phyloP scores from a whole-genome alignment of 192 early-diverging fungal species.

The Cetraspora pellucida region DNA sequence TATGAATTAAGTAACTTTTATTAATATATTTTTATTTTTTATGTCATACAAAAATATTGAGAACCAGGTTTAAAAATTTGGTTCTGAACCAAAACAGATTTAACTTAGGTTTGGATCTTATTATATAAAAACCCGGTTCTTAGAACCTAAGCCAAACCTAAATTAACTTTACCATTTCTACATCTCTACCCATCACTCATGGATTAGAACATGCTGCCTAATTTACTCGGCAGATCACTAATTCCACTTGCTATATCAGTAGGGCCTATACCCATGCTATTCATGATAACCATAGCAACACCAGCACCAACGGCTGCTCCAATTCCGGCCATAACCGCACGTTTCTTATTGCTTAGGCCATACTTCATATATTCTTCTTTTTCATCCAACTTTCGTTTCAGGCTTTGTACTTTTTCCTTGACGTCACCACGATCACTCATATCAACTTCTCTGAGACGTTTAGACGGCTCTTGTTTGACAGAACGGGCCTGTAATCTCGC shows the following conservation, averaged over 20 bases:
- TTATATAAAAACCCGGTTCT: no score
- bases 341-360: slow-evolving; percentile 19
- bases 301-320: slow-evolving; percentile 27
- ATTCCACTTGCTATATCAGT: slow-evolving; percentile 17
- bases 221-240: not conserved
- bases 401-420: slow-evolving; percentile 31
- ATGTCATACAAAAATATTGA: no score
- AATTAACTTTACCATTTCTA: no score
- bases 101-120: no score
- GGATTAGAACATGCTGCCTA: no score
- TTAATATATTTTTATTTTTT: no score
- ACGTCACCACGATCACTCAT: not conserved
- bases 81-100: no score
- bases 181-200: no score
- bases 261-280: slow-evolving; percentile 17
- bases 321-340: slow-evolving; percentile 21
- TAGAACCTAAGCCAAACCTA: no score
- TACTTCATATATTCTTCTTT: slow-evolving; percentile 12
- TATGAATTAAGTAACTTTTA: no score
- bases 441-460: slow-evolving; percentile 18
- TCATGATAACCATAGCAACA: not conserved
- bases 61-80: no score
- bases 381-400: slow-evolving; percentile 28
- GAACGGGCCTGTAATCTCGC: not conserved
- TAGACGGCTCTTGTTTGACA: not conserved